Evolutionary conservation across 2,329 filamentous ascomycete genomes (phyloP), one percentile per base, ranked within the genome.

Genomic region (Beauveria medogensis): DNA sequence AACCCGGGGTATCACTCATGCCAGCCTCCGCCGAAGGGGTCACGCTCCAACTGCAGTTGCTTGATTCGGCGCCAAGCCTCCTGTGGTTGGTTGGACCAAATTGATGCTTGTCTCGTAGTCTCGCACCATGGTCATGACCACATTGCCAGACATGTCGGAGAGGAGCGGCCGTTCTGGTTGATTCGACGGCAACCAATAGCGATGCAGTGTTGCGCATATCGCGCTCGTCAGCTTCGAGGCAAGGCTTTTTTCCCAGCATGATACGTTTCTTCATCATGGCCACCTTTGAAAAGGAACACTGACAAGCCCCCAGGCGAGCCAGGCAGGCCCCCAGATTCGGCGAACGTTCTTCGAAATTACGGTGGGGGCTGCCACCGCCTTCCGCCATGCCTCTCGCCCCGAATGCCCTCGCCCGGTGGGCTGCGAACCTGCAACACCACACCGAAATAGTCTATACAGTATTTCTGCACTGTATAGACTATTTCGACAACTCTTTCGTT

Each of bases 371-470:
- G 34, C 28, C 34, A 24, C 51, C 20, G 34, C 34, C 34, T 37
- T 37, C 34, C 12, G 30, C 22, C 50, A 34, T 52, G 37, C 46
- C 47, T 12, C 44, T 26, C n/a, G 37, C 37, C 56, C 48, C 5
- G 56, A 59, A 59, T 59, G 18, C 47, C 56, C 47, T 59, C 56
- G 47, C 24, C 34, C 12, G 46, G 56, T 43, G 46, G 56, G 48
- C 56, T 44, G 26, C 48, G 9, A 53, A 14, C 20, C 41, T 41
- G 46, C 56, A 52, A 60, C 58, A 48, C 58, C 24, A 59, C 57
- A 26, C 57, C 48, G 34, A 46, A 41, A 28, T 54, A 46, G 10
- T 47, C 41, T 47, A 60, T 60, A 60, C 58, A 60, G 58, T 60
- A 55, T 9, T 18, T 2, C 30, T 41, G 43, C 51, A 60, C 58